phyloP scores from a whole-genome alignment of 73 alveolate species.

The Symbiodinium natans region DNA sequence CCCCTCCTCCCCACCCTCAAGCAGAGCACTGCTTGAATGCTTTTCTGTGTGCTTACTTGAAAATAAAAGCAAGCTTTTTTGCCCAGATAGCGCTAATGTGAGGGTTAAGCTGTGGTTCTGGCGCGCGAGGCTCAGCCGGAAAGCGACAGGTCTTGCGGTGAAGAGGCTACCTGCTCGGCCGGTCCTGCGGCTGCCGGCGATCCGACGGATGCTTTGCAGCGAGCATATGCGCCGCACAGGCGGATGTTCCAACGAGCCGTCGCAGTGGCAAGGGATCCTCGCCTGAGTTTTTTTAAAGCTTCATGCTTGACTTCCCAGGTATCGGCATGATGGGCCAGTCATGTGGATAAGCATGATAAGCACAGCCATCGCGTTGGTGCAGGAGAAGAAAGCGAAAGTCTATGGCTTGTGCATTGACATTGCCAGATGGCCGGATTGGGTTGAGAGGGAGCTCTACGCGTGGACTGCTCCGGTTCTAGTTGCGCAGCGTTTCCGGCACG shows the following conservation, averaged over 20 bases:
- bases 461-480: conserved; percentile 5
- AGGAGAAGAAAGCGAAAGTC: neutral
- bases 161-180: neutral
- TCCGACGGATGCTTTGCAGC: neutral
- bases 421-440: conserved; percentile 32
- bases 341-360: too few species aligned
- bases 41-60: too few species aligned
- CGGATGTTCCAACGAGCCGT: conserved; percentile 1
- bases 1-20: too few species aligned
- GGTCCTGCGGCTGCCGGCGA: neutral
- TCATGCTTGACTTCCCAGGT: too few species aligned
- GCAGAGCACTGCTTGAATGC: too few species aligned
- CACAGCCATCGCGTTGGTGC: neutral
- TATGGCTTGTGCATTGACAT: neutral
- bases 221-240: neutral
- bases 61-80: too few species aligned
- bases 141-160: neutral
- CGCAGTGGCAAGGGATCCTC: neutral
- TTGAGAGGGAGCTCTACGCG: conserved; percentile 54
- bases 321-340: too few species aligned
- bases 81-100: too few species aligned
- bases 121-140: too few species aligned
- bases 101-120: too few species aligned
- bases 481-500: conserved; percentile 86
- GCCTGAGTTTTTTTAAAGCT: neutral